Evolutionary conservation across 1,139 yeast species (phyloP), one percentile per base, ranked within the genome.

Genomic region (Geotrichum aggregatum): DNA sequence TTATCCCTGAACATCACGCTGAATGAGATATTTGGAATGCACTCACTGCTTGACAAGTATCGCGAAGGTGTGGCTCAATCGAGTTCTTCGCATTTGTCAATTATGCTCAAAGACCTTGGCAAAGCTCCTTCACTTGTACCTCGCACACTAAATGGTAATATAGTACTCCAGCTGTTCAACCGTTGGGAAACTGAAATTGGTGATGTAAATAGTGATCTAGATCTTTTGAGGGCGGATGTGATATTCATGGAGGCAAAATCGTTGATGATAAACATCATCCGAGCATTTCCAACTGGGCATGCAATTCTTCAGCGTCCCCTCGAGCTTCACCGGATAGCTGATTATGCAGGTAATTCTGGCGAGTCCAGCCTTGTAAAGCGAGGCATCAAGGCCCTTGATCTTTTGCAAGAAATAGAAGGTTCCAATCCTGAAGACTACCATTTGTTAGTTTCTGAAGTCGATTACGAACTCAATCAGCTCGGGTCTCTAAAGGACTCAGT

Each of bases 1-100:
- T 60, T 71, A 13, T 52, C 54, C 22, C 60, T 72, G 34, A 66
- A 67, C 41, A 69, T 71, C 47, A 63, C 72, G 1, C 57, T 70
- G 48, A 69, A 70, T 50, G 75, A 71, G 54, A 62, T 70, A 34
- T 68, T 65, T 50, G 68, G 71, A 26, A 71, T 70, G 68, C 74
- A 71, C 56, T 59, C 62, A 1, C 52, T 71, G 39, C 58, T 71
- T 39, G 67, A 62, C 45, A 70, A 71, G 54, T 69, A 71, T 56
- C 54, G 58, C 18, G 54, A 52, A 3, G 61, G 64, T 3, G 56
- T 65, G n/a, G 36, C 44, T 35, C 39, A 36, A 35, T 46, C 57
- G 24, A 48, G 48, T 24, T 34, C 56, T 14, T 58, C 66, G n/a
- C 71, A 67, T 55, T 52, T 71, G 49, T 56, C 58, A 2, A 58